phyloP scores from a whole-genome alignment of 116 monocot species.

The Dioscorea cayenensis region DNA sequence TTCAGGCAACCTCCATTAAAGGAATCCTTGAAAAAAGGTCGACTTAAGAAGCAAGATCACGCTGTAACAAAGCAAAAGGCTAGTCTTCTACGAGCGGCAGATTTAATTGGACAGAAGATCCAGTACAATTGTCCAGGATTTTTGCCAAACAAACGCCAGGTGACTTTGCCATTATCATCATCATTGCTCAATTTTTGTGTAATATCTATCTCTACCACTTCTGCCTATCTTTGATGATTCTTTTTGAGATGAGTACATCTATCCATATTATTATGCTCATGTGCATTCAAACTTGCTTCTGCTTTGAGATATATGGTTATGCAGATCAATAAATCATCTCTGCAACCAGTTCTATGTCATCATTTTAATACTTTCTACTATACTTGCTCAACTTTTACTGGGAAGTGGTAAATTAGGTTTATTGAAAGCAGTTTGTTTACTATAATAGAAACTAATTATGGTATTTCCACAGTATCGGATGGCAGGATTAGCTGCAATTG shows the following conservation, averaged over 20 bases:
- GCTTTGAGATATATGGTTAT: neutral
- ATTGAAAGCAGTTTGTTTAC: neutral
- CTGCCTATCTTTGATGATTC: neutral
- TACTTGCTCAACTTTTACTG: neutral
- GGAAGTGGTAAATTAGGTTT: neutral
- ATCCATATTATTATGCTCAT: neutral
- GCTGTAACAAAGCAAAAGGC: conserved; percentile 56
- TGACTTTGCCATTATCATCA: conserved; percentile 7
- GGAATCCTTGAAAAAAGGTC: conserved; percentile 68
- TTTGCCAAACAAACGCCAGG: conserved; percentile 86
- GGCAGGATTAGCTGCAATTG: conserved; percentile 96
- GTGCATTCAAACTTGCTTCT: neutral
- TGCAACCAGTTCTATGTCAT: neutral
- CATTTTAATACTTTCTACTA: neutral
- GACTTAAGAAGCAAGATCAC: conserved; percentile 68
- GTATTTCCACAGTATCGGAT: conserved; percentile 69
- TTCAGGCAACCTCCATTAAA: conserved; percentile 74
- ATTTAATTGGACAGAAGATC: conserved; percentile 78
- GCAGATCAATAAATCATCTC: neutral
- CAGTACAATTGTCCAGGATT: conserved; percentile 88
- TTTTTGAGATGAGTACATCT: neutral
- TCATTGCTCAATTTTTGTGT: neutral
- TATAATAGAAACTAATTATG: neutral
- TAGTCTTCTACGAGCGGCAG: conserved; percentile 69
- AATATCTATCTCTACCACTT: neutral